Percentiles rank a stretch among this genome's conserved stretches.
phyloP scores from a whole-genome alignment of 331 rosid species.

The Malus hybrid region DNA sequence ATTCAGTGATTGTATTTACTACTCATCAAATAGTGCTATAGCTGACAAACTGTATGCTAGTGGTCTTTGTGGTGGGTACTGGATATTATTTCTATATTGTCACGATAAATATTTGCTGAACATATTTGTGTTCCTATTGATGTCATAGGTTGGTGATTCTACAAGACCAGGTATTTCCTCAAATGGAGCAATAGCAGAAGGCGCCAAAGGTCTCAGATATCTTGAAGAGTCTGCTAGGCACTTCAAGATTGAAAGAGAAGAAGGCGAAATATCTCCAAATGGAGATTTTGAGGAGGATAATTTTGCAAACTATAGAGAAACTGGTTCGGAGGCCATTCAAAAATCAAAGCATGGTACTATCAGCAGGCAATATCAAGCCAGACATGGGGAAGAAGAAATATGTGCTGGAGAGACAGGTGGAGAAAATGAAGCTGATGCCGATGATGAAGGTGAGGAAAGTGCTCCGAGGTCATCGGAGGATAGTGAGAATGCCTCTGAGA shows the following conservation, averaged over 20 bases:
- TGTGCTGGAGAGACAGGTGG: conserved; percentile 67
- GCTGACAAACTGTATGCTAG: neutral
- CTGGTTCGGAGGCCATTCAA: conserved; percentile 38
- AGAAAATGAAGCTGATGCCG: conserved; percentile 79
- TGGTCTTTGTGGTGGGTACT: neutral
- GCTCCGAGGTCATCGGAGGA: conserved; percentile 92
- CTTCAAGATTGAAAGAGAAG: conserved; percentile 82
- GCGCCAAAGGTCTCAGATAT: conserved; percentile 33
- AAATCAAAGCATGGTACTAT: conserved; percentile 42
- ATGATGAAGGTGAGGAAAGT: conserved; percentile 92
- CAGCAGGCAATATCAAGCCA: conserved; percentile 48
- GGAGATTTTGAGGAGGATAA: conserved; percentile 95
- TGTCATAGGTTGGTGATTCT: conserved; percentile 67
- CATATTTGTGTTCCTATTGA: conserved; percentile 8
- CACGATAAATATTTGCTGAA: neutral
- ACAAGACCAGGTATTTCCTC: conserved; percentile 46
- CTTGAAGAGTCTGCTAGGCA: conserved; percentile 58
- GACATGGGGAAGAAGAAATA: conserved; percentile 44
- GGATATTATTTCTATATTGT: neutral
- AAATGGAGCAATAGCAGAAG: conserved; percentile 53
- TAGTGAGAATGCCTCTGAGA: conserved; percentile 92
- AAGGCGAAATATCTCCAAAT: conserved; percentile 95
- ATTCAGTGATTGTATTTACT: neutral
- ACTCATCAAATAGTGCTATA: neutral
- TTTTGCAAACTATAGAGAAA: conserved; percentile 59